Conservation (phyloP, 2,329 filamentous ascomycete species). For the Aspergillus sp. region DNA sequence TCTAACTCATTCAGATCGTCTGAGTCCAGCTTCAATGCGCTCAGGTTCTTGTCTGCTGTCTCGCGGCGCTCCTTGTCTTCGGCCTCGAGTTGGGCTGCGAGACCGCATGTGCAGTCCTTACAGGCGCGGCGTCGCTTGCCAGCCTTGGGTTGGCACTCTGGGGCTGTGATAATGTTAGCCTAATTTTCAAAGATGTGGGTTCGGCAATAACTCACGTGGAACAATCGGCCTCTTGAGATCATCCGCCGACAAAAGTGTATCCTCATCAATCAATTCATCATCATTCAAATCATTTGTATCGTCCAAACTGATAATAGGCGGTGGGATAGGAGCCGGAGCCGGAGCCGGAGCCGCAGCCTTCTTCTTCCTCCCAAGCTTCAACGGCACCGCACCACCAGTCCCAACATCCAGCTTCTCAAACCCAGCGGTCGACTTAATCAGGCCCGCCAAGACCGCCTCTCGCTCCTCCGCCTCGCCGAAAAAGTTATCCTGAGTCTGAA, state of each 20-base stretch:
- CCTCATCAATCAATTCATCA: conserved; percentile 90
- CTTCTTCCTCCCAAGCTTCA: conserved; percentile 71
- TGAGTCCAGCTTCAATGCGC: conserved; percentile 66
- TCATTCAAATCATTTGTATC: conserved; percentile 48
- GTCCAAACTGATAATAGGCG: conserved; percentile 16
- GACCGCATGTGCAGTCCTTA: conserved; percentile 96
- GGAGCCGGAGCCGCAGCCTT: conserved; percentile 30
- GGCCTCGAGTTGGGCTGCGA: conserved; percentile 82
- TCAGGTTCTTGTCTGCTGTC: conserved; percentile 63
- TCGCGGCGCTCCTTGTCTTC: conserved; percentile 75
- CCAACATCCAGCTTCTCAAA: conserved; percentile 74
- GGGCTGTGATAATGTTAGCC: conserved; percentile 56
- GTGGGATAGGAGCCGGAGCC: conserved; percentile 8
- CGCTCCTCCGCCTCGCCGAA: conserved; percentile 21
- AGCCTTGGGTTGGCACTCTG: conserved; percentile 83
- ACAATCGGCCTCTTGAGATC: conserved; percentile 78
- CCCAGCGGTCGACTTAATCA: conserved; percentile 66
- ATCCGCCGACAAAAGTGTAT: conserved; percentile 81
- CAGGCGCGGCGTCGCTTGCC: conserved; percentile 84
- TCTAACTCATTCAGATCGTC: conserved; percentile 87
- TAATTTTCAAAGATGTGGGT: conserved; percentile 17
- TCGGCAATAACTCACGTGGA: conserved; percentile 67
- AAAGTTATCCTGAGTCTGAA: conserved; percentile 27
- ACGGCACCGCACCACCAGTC: conserved; percentile 58
- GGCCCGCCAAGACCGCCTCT: conserved; percentile 84